Conservation (phyloP, 352 stramenopile genomes). For the Globisporangium sylvaticum region DNA sequence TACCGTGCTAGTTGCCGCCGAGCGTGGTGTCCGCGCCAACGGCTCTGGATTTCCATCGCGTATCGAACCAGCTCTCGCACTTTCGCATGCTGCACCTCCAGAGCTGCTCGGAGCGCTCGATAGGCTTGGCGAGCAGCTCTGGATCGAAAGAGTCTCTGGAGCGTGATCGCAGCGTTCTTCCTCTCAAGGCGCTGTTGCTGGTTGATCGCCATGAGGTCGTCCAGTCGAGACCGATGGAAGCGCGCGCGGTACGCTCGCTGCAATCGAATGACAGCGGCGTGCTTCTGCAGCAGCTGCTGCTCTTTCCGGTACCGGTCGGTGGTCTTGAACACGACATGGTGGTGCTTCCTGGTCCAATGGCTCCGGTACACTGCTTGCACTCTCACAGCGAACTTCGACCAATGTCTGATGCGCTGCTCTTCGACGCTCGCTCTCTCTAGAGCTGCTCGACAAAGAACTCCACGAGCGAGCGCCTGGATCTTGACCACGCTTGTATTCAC, state of each 20-base stretch:
- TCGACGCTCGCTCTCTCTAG: conserved; percentile 30
- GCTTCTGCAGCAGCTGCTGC: conserved; percentile 30
- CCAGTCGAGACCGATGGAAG: conserved; percentile 64
- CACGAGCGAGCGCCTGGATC: conserved; percentile 59
- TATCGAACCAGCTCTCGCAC: conserved; percentile 29
- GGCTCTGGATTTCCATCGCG: conserved; percentile 58
- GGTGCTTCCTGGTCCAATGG: conserved; percentile 50
- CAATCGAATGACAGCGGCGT: conserved; percentile 40
- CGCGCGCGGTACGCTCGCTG: conserved; percentile 56
- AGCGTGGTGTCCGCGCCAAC: conserved; percentile 51
- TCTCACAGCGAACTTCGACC: conserved; percentile 40
- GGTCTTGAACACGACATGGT: conserved; percentile 51
- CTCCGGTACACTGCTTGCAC: conserved; percentile 60
- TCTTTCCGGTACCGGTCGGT: conserved; percentile 60
- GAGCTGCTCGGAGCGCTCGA: conserved; percentile 37
- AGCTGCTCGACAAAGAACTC: conserved; percentile 38
- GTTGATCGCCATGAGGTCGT: conserved; percentile 70
- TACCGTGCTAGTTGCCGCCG: conserved; percentile 33
- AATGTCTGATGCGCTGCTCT: conserved; percentile 27
- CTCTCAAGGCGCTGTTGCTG: conserved; percentile 50
- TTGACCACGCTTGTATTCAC: conserved; percentile 31
- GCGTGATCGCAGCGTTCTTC: conserved; percentile 37
- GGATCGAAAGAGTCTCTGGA: conserved; percentile 64
- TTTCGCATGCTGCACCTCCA: conserved; percentile 38
- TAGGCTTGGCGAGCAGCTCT: conserved; percentile 51